Conservation (phyloP, 371 early-diverging fungal genomes). For the Chytridium lagenaria region DNA sequence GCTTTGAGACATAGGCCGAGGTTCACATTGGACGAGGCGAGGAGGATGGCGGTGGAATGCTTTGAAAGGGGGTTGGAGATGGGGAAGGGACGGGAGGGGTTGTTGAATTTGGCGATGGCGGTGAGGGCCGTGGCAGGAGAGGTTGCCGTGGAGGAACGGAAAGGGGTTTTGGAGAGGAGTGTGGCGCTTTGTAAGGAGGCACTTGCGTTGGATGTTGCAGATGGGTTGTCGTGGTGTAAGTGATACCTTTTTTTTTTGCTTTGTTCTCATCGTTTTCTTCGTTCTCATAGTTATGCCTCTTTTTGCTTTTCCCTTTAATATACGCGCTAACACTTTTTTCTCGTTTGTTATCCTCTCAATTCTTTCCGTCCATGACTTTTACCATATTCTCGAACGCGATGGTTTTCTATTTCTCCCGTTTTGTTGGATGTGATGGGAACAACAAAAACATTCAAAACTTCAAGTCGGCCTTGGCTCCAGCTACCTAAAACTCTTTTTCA, state of each 20-base stretch:
- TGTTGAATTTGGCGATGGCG: conserved; percentile 25
- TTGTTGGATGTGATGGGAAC: neutral
- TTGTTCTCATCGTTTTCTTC: neutral
- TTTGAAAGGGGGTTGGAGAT: conserved; percentile 29
- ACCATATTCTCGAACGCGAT: too few relatives aligned
- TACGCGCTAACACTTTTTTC: too few relatives aligned
- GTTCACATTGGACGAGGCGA: neutral
- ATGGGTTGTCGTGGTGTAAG: conserved; percentile 35
- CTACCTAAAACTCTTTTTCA: conserved; percentile 18
- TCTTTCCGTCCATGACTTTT: too few relatives aligned
- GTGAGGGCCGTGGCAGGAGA: neutral
- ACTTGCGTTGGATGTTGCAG: conserved; percentile 19
- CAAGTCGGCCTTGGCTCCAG: conserved; percentile 16
- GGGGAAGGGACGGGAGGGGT: conserved; percentile 21
- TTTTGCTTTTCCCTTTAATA: neutral
- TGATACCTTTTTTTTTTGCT: conserved; percentile 1
- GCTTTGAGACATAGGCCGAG: neutral
- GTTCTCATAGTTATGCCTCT: neutral
- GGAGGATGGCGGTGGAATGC: conserved; percentile 23
- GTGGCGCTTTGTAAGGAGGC: conserved; percentile 34
- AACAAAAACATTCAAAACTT: neutral
- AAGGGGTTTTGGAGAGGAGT: conserved; percentile 21
- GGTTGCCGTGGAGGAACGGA: neutral
- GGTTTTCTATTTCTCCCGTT: neutral
- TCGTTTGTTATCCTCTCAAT: too few relatives aligned